Conservation (phyloP, 176 grass and related monocot species). For the Oryza brachyantha region DNA sequence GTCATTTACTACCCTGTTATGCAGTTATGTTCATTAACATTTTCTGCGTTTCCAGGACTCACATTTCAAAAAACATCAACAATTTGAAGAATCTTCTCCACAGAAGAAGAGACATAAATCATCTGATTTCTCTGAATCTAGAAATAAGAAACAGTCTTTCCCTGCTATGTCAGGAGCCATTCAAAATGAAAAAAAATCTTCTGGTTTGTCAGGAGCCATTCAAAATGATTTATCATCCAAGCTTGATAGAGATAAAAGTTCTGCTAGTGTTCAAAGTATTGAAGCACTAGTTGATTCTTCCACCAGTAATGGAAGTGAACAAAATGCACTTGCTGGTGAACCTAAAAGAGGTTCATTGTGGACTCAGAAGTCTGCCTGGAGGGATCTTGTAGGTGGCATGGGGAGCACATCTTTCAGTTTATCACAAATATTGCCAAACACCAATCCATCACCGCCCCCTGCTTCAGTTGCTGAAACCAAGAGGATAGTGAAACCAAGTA, state of each 20-base stretch:
- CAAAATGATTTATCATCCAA: constrained; percentile 44
- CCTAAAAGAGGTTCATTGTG: constrained; percentile 46
- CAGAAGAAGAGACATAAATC: constrained; percentile 43
- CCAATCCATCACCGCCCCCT: constrained; percentile 26
- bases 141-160: constrained; percentile 39
- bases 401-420: constrained; percentile 56
- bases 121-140: constrained; percentile 17
- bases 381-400: constrained; percentile 58
- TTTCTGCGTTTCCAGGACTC: constrained; percentile 40
- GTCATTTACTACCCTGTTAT: background rate
- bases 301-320: constrained; percentile 37
- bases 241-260: constrained; percentile 34
- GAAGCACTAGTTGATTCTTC: constrained; percentile 14
- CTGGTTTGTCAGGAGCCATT: constrained; percentile 5
- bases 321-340: constrained; percentile 7
- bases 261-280: constrained; percentile 10
- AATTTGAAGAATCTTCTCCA: constrained; percentile 14
- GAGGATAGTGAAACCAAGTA: constrained; percentile 12
- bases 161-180: constrained; percentile 10
- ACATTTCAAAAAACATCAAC: constrained; percentile 21
- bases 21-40: constrained; percentile 5
- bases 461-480: background rate
- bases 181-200: constrained; percentile 15
- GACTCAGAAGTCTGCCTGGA: constrained; percentile 96
- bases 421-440: constrained; percentile 45